phyloP scores from a whole-genome alignment of 2,329 filamentous ascomycete genomes.

The Beauveria caledonica region DNA sequence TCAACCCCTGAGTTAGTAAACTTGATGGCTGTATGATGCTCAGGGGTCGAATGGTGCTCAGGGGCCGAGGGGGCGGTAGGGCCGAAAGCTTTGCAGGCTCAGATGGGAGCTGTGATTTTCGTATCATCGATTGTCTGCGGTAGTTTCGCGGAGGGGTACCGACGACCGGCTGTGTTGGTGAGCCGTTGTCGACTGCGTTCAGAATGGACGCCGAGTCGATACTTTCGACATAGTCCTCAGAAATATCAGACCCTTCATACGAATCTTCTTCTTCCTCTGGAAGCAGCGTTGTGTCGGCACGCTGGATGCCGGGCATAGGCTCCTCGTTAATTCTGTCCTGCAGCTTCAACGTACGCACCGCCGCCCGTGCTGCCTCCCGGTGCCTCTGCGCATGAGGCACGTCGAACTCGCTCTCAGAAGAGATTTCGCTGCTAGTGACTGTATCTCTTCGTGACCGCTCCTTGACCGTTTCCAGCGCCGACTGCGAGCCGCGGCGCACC shows the following conservation, averaged over 20 bases:
- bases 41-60: slow-evolving; percentile 53
- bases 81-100: slow-evolving; percentile 52
- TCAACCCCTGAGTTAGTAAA: slow-evolving; percentile 62
- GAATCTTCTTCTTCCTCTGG: slow-evolving; percentile 53
- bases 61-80: slow-evolving; percentile 62
- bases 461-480: slow-evolving; percentile 60
- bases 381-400: slow-evolving; percentile 56
- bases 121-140: slow-evolving; percentile 53
- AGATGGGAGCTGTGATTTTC: slow-evolving; percentile 49
- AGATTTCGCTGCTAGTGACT: slow-evolving; percentile 74
- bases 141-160: slow-evolving; percentile 57
- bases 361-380: slow-evolving; percentile 51
- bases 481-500: slow-evolving; percentile 59
- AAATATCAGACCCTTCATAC: slow-evolving; percentile 54
- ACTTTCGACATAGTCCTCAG: slow-evolving; percentile 57
- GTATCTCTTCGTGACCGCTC: slow-evolving; percentile 64
- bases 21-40: slow-evolving; percentile 65
- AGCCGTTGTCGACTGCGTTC: slow-evolving; percentile 52
- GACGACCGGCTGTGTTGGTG: slow-evolving; percentile 48
- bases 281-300: slow-evolving; percentile 42
- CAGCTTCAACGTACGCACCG: slow-evolving; percentile 33
- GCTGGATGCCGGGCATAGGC: slow-evolving; percentile 30
- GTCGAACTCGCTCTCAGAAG: slow-evolving; percentile 73
- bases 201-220: slow-evolving; percentile 66
- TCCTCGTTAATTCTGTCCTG: slow-evolving; percentile 33